Percentiles rank a stretch among this genome's conserved stretches.
These are phyloP conservation scores for Carallia brachiata DNA, from an alignment of 345 rosid genomes.

Conservation along the genomic window DNA sequence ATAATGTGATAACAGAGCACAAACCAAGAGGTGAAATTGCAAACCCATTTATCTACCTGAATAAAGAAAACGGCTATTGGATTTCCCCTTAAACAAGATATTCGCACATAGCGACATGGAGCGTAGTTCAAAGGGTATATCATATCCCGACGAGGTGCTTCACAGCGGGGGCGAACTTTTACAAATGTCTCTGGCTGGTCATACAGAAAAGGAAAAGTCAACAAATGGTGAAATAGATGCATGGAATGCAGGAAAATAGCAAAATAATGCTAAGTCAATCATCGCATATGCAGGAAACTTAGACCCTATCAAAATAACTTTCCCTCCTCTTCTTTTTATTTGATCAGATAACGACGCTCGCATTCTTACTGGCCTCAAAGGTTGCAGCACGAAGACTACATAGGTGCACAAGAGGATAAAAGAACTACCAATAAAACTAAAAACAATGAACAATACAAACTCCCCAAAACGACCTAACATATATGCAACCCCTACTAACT, in stretches of 20 bases:
- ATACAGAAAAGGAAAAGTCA: slow-evolving; percentile 14
- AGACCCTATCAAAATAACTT: too few relatives aligned
- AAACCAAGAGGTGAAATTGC: slow-evolving; percentile 3
- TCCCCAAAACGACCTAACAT: too few relatives aligned
- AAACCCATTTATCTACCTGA: slow-evolving; percentile 46
- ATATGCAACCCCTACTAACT: too few relatives aligned
- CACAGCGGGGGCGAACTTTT: slow-evolving; percentile 82
- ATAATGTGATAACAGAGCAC: background rate
- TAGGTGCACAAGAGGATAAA: too few relatives aligned
- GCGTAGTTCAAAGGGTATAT: slow-evolving; percentile 70
- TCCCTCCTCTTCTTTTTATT: too few relatives aligned
- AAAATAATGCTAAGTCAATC: background rate
- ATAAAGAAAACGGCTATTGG: slow-evolving; percentile 85
- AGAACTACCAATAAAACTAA: too few relatives aligned
- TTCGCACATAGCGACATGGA: slow-evolving; percentile 76
- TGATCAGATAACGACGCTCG: too few relatives aligned
- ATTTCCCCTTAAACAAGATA: slow-evolving; percentile 83
- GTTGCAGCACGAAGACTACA: too few relatives aligned
- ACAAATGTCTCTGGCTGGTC: slow-evolving; percentile 82
- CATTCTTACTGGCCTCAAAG: too few relatives aligned
- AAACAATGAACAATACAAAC: too few relatives aligned
- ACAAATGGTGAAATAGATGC: background rate
- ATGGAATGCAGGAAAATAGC: background rate
- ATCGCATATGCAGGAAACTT: too few relatives aligned
- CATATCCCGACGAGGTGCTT: slow-evolving; percentile 91